Conservation (phyloP, 192 early-diverging fungal genomes). For the Podila epigama region DNA sequence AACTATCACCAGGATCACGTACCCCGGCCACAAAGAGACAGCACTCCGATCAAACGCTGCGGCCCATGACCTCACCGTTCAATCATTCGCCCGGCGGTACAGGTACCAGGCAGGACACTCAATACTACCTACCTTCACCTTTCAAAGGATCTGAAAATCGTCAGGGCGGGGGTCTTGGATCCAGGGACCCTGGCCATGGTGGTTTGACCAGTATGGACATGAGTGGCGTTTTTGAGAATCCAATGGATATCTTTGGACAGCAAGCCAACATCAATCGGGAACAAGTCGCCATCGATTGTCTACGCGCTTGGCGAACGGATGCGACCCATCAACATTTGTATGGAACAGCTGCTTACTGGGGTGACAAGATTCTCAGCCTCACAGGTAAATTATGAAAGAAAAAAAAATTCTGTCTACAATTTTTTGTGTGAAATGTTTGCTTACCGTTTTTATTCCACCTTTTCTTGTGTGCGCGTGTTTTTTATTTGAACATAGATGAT, state of each 20-base stretch:
- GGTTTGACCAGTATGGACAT: background rate
- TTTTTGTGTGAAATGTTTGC: background rate
- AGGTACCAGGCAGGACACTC: constrained; percentile 19
- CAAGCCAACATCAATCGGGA: constrained; percentile 10
- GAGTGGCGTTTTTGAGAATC: background rate
- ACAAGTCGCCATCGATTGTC: constrained; percentile 42
- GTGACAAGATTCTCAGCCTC: constrained; percentile 67
- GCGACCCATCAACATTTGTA: constrained; percentile 59
- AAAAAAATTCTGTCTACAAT: background rate
- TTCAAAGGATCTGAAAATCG: background rate
- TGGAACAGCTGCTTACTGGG: constrained; percentile 69
- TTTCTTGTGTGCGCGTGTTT: background rate
- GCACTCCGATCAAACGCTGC: constrained; percentile 12
- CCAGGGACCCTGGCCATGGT: background rate
- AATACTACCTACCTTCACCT: background rate
- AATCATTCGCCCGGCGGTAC: constrained; percentile 23
- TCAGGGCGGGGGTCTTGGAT: background rate
- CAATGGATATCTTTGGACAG: constrained; percentile 12
- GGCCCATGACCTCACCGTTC: constrained; percentile 32
- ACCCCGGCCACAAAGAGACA: background rate
- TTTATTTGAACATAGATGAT: constrained; percentile 40
- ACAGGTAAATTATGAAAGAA: constrained; percentile 53
- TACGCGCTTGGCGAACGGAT: constrained; percentile 61
- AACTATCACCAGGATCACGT: constrained; percentile 13
- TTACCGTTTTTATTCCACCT: constrained; percentile 2